Percentiles rank a stretch among this genome's conserved stretches.
These are phyloP conservation scores for Xylaria sp. DNA, from an alignment of 2,329 filamentous ascomycete species.

Conservation along the genomic window DNA sequence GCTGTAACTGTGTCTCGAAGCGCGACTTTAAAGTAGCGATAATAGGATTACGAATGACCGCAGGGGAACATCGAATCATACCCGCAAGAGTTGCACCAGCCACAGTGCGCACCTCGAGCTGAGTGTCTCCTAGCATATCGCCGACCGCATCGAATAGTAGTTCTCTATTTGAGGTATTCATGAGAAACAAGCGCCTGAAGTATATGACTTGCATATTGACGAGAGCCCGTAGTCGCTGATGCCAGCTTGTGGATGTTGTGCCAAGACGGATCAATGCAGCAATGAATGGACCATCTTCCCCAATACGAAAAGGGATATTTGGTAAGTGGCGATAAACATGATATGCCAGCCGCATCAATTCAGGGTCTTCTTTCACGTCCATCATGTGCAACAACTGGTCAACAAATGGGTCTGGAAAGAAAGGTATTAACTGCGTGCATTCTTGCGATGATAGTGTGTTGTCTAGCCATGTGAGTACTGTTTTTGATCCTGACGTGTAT, in stretches of 20 bases:
- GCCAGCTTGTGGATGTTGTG: conserved; percentile 86
- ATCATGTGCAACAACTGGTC: conserved; percentile 98
- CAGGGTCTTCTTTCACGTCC: conserved; percentile 98
- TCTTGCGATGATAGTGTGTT: conserved; percentile 90
- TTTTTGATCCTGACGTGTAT: conserved; percentile 97
- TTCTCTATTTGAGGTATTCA: conserved; percentile 77
- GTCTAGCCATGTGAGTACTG: conserved; percentile 94
- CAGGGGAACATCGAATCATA: conserved; percentile 96
- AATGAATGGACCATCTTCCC: conserved; percentile 87
- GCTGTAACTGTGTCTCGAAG: conserved; percentile 80
- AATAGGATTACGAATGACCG: conserved; percentile 79
- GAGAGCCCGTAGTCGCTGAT: conserved; percentile 91
- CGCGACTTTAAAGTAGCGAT: conserved; percentile 79
- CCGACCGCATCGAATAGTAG: conserved; percentile 92
- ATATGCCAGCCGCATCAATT: conserved; percentile 92
- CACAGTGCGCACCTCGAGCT: conserved; percentile 92
- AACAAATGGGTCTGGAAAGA: conserved; percentile 90
- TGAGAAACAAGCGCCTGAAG: conserved; percentile 93
- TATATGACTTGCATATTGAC: conserved; percentile 99
- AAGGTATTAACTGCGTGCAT: conserved; percentile 87
- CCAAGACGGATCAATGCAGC: conserved; percentile 88
- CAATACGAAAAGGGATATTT: conserved; percentile 90
- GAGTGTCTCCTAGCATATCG: conserved; percentile 89
- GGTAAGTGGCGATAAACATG: conserved; percentile 96
- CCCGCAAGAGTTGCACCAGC: conserved; percentile 93